These are phyloP conservation scores for Colletotrichum shisoi DNA, from an alignment of 2,329 filamentous ascomycete species.

Conservation along the genomic window DNA sequence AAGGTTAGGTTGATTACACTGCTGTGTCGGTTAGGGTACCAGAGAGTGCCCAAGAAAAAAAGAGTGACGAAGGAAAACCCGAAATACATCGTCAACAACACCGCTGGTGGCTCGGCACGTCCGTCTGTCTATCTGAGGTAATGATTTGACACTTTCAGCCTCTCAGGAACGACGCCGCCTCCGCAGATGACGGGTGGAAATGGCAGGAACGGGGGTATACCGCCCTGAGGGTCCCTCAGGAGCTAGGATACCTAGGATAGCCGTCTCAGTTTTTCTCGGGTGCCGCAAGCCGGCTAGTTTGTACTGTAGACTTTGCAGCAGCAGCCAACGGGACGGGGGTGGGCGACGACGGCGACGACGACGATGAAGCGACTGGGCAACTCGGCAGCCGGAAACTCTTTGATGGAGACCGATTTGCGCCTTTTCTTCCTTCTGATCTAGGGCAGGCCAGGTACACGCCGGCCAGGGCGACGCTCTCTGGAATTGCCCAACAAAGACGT, in stretches of 20 bases:
- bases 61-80: background rate
- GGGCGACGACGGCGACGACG: background rate
- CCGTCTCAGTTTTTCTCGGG: background rate
- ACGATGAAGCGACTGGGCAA: conserved; percentile 24
- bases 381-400: conserved; percentile 29
- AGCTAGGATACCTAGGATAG: background rate
- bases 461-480: conserved; percentile 10
- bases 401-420: conserved; percentile 24
- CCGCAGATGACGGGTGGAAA: conserved; percentile 28
- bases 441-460: conserved; percentile 35
- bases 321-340: conserved; percentile 24
- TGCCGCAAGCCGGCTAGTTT: conserved; percentile 27
- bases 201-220: conserved; percentile 22
- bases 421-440: conserved; percentile 21
- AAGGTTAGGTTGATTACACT: conserved; percentile 24
- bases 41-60: background rate
- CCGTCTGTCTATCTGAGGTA: too few relatives aligned
- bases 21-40: conserved; percentile 22
- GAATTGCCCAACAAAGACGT: conserved; percentile 29
- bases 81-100: background rate
- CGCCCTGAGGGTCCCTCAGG: background rate
- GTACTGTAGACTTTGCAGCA: conserved; percentile 1
- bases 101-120: too few relatives aligned
- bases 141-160: background rate
- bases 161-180: conserved; percentile 9